Conservation (phyloP, 352 stramenopile species). For the Phytophthora podocarpi region DNA sequence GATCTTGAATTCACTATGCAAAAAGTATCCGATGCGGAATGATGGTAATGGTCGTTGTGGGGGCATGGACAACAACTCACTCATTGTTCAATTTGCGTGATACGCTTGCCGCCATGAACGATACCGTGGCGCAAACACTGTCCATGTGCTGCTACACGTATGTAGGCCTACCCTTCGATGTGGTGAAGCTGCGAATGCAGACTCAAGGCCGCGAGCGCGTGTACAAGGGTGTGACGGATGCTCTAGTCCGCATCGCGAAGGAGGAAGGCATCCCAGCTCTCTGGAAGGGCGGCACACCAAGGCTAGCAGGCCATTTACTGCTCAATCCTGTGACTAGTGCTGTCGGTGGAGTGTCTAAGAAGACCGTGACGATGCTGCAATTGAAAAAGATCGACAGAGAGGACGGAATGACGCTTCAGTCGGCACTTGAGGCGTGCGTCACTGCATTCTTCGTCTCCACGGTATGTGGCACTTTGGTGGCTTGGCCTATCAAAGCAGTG, state of each 20-base stretch:
- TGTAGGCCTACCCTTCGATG: conserved; percentile 73
- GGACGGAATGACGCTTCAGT: background rate
- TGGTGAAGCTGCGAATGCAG: conserved; percentile 80
- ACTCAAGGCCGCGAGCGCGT: conserved; percentile 56
- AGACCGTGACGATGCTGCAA: conserved; percentile 50
- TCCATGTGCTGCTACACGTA: conserved; percentile 72
- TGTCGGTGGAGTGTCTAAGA: conserved; percentile 62
- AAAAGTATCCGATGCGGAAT: no score
- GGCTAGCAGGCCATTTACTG: conserved; percentile 73
- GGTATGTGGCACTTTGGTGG: conserved; percentile 23
- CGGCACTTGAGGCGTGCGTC: conserved; percentile 38
- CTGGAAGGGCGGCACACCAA: conserved; percentile 74
- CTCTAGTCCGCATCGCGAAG: conserved; percentile 57
- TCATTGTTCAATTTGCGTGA: background rate
- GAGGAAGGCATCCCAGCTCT: conserved; percentile 67
- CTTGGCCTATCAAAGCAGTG: no score
- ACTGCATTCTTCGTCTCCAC: conserved; percentile 73
- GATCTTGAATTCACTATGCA: no score
- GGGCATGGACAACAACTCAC: no score
- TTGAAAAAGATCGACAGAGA: conserved; percentile 55
- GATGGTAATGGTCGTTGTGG: background rate
- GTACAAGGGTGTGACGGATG: conserved; percentile 62
- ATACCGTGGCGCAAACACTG: conserved; percentile 56
- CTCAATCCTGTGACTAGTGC: conserved; percentile 83
- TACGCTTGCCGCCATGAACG: conserved; percentile 18